Evolutionary conservation across 2,329 filamentous ascomycete genomes (phyloP).

Genomic region (Capronia americana): DNA sequence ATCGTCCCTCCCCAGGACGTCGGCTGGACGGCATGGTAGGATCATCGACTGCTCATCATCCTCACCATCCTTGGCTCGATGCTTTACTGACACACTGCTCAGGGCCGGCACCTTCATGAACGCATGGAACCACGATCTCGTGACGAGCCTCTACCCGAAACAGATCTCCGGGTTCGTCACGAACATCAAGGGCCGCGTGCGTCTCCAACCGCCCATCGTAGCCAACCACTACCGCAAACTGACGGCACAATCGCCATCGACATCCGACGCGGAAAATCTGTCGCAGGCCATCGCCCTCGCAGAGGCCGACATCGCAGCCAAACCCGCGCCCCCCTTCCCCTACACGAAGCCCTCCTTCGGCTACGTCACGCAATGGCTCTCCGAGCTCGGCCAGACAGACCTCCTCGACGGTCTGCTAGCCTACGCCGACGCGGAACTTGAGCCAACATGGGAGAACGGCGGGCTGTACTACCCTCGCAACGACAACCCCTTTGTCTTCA

Average conservation of each 20-base stretch:
- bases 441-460: slow-evolving; percentile 32
- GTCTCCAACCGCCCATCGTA: slow-evolving; percentile 36
- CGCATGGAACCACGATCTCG: slow-evolving; percentile 48
- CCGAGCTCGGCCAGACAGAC: slow-evolving; percentile 33
- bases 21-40: slow-evolving; percentile 43
- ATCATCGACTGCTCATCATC: slow-evolving; percentile 27
- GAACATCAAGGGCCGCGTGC: slow-evolving; percentile 37
- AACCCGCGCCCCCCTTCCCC: slow-evolving; percentile 8
- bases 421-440: slow-evolving; percentile 27
- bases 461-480: slow-evolving; percentile 35
- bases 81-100: neutral
- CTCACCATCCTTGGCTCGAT: neutral
- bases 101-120: slow-evolving; percentile 47
- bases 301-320: slow-evolving; percentile 15
- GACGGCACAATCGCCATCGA: slow-evolving; percentile 17
- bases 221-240: slow-evolving; percentile 41
- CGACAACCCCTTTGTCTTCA: slow-evolving; percentile 34
- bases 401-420: slow-evolving; percentile 27
- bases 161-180: slow-evolving; percentile 43
- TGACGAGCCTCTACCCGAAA: slow-evolving; percentile 39
- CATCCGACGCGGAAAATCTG: slow-evolving; percentile 16
- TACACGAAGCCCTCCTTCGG: slow-evolving; percentile 42
- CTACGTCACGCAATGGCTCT: slow-evolving; percentile 45
- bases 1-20: slow-evolving; percentile 33
- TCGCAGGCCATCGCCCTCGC: slow-evolving; percentile 15